Conservation (phyloP, 257 asterid species). For the Anisodus acutangulus region DNA sequence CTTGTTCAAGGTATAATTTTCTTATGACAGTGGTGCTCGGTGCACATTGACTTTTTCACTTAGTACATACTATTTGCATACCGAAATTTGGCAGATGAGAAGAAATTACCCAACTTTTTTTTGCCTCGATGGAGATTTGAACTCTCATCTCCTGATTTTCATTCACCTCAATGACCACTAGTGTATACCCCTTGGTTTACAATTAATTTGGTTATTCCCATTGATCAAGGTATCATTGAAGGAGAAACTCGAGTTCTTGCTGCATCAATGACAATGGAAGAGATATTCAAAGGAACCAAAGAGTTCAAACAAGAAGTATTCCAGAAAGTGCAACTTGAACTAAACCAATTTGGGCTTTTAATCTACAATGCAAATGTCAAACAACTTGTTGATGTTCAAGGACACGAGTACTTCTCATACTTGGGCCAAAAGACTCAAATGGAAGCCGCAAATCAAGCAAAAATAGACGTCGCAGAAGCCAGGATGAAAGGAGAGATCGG, state of each 20-base stretch:
- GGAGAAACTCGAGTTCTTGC: slow-evolving; percentile 77
- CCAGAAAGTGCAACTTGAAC: slow-evolving; percentile 67
- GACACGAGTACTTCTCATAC: slow-evolving; percentile 73
- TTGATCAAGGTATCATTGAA: slow-evolving; percentile 68
- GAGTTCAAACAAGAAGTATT: slow-evolving; percentile 65
- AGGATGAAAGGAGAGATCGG: slow-evolving; percentile 73
- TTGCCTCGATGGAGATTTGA: background rate
- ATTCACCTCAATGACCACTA: background rate
- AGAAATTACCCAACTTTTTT: background rate
- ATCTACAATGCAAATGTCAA: slow-evolving; percentile 76
- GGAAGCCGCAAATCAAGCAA: slow-evolving; percentile 76
- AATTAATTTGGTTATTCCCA: slow-evolving; percentile 10
- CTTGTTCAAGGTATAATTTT: slow-evolving; percentile 51
- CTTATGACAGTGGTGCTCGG: too few species aligned
- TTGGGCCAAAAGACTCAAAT: slow-evolving; percentile 71
- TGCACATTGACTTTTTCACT: background rate
- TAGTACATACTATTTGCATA: background rate
- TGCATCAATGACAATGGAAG: slow-evolving; percentile 80
- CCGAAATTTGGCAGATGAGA: background rate
- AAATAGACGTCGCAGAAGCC: slow-evolving; percentile 63
- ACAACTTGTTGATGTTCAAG: slow-evolving; percentile 69
- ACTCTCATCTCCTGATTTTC: background rate
- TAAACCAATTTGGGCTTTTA: slow-evolving; percentile 62
- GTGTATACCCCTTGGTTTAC: background rate
- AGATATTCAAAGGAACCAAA: slow-evolving; percentile 62